Percentiles rank a stretch among this genome's conserved stretches.
phyloP scores from a whole-genome alignment of 805 yeast genomes.

The Schizosaccharomyces cryophilus region DNA sequence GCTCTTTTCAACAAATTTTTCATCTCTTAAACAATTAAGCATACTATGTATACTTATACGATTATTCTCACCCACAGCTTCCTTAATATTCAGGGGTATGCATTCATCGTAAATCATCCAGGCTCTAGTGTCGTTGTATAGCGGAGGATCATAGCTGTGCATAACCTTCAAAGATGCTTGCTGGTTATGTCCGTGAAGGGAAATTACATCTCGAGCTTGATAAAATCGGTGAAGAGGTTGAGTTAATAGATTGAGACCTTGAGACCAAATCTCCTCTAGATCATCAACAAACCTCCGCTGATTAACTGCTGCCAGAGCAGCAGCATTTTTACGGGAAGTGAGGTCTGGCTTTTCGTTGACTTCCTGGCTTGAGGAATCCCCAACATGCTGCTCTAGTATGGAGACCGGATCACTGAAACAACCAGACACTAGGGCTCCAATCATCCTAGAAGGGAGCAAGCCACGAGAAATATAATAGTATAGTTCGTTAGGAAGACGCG shows the following conservation, averaged over 20 bases:
- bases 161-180: neutral
- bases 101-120: slow-evolving; percentile 1
- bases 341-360: too few species aligned
- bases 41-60: neutral
- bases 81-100: slow-evolving; percentile 5
- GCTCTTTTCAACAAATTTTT: neutral
- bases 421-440: slow-evolving; percentile 46
- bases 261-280: slow-evolving; percentile 27
- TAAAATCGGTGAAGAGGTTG: slow-evolving; percentile 59
- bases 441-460: slow-evolving; percentile 33
- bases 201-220: slow-evolving; percentile 18
- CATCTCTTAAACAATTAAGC: neutral
- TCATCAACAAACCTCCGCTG: slow-evolving; percentile 20
- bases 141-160: slow-evolving; percentile 10
- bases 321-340: slow-evolving; percentile 4
- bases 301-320: slow-evolving; percentile 16
- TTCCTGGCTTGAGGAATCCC: slow-evolving; percentile 18
- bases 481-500: slow-evolving; percentile 65
- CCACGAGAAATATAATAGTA: slow-evolving; percentile 66
- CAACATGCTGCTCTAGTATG: slow-evolving; percentile 38
- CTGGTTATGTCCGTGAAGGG: neutral
- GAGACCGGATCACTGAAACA: slow-evolving; percentile 7
- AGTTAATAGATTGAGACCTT: slow-evolving; percentile 41
- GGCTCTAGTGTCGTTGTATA: slow-evolving; percentile 1
- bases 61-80: neutral